Evolutionary conservation across 306 rosid genomes (phyloP).

Genomic region (Vigna radiata): DNA sequence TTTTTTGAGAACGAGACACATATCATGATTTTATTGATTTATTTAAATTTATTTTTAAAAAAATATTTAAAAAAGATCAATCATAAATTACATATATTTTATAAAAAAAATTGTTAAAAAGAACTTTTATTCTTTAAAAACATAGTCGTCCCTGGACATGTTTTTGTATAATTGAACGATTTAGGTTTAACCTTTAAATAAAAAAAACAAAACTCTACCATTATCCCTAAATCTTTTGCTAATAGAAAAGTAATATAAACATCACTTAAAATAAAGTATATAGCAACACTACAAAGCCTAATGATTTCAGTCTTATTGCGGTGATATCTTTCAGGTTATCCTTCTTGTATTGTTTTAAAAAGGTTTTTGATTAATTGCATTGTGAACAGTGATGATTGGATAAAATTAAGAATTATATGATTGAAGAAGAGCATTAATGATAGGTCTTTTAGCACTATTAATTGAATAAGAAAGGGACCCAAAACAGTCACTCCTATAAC

Average conservation of each 20-base stretch:
- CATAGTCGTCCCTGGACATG: background rate
- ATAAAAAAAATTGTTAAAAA: no score
- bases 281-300: conserved; percentile 23
- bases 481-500: conserved; percentile 31
- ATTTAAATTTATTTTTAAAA: no score
- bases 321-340: conserved; percentile 17
- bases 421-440: conserved; percentile 43
- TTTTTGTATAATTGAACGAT: background rate
- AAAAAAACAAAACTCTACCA: no score
- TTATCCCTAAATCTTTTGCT: conserved; percentile 7
- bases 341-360: conserved; percentile 28
- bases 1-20: no score
- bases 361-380: conserved; percentile 35
- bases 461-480: conserved; percentile 53
- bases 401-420: conserved; percentile 13
- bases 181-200: background rate
- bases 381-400: conserved; percentile 33
- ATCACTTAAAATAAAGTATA: conserved; percentile 31
- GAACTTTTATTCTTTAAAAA: background rate
- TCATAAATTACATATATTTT: no score
- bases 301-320: conserved; percentile 45
- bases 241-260: background rate
- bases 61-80: no score
- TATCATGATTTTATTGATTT: no score
- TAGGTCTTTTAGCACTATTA: conserved; percentile 50